Conservation (phyloP, 2,329 filamentous ascomycete species). For the Alternaria incomplexa region DNA sequence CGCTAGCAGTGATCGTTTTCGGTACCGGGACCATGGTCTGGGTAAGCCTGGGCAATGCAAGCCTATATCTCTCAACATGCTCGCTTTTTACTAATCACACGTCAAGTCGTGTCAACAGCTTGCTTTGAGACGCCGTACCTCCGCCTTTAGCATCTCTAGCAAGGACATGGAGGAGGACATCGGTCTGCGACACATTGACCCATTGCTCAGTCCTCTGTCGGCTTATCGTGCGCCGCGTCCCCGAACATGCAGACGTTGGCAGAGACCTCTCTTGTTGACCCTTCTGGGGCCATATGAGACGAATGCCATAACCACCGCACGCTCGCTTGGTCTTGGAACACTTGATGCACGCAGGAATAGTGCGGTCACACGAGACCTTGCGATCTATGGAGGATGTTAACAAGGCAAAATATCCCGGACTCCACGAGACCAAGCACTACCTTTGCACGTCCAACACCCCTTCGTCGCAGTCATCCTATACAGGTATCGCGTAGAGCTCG, state of each 20-base stretch:
- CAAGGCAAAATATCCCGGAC: neutral
- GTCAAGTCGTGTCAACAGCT: neutral
- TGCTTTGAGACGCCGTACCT: neutral
- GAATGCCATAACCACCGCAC: constrained; percentile 19
- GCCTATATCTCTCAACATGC: neutral
- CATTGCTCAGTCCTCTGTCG: neutral
- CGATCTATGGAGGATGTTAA: constrained; percentile 5
- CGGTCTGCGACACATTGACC: constrained; percentile 10
- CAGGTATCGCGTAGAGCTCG: neutral
- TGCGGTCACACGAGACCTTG: constrained; percentile 17
- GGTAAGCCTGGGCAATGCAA: neutral
- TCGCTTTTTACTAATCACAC: neutral
- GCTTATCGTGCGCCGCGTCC: neutral
- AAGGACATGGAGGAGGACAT: constrained; percentile 11
- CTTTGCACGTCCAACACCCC: neutral
- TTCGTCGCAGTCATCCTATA: neutral
- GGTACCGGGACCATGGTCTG: neutral
- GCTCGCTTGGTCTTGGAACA: constrained; percentile 14
- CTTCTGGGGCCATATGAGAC: constrained; percentile 13
- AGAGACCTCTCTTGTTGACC: neutral
- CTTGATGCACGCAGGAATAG: constrained; percentile 7
- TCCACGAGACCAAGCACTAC: neutral
- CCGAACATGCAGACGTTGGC: no score
- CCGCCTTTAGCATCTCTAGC: neutral
- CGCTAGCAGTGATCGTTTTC: neutral